Evolutionary conservation across 345 rosid species (phyloP).

Genomic region (Syzygium aromaticum): DNA sequence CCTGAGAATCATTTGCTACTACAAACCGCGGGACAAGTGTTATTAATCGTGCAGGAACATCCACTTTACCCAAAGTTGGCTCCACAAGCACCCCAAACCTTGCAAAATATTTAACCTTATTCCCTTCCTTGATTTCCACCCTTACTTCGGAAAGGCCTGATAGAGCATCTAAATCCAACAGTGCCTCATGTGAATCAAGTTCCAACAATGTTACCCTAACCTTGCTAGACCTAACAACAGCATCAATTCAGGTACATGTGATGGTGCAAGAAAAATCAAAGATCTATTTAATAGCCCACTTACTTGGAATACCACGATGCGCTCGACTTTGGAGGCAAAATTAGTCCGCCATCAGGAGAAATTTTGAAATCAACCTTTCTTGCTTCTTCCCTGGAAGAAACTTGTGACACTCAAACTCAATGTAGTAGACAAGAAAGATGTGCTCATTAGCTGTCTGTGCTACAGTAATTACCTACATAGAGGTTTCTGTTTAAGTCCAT

Average conservation of each 20-base stretch:
- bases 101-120: constrained; percentile 39
- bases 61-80: constrained; percentile 36
- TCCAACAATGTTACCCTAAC: constrained; percentile 44
- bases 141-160: constrained; percentile 84
- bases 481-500: constrained; percentile 51
- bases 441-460: constrained; percentile 8
- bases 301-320: constrained; percentile 79
- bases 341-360: constrained; percentile 60
- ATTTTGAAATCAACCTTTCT: constrained; percentile 32
- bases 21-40: constrained; percentile 73
- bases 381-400: constrained; percentile 49
- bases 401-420: constrained; percentile 5
- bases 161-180: constrained; percentile 68
- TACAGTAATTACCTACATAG: constrained; percentile 38
- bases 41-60: constrained; percentile 54
- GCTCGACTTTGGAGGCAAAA: constrained; percentile 55
- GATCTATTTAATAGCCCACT: constrained; percentile 4
- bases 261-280: not conserved
- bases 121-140: constrained; percentile 48
- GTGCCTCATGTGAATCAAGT: constrained; percentile 42
- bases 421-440: constrained; percentile 3
- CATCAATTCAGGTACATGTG: not conserved
- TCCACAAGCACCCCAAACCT: constrained; percentile 74
- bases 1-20: constrained; percentile 59
- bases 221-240: constrained; percentile 56